A percentile compares a stretch with the other conserved stretches of the same genome.
Conservation (phyloP, 164 flowering plant species). For the Annona cherimola region DNA sequence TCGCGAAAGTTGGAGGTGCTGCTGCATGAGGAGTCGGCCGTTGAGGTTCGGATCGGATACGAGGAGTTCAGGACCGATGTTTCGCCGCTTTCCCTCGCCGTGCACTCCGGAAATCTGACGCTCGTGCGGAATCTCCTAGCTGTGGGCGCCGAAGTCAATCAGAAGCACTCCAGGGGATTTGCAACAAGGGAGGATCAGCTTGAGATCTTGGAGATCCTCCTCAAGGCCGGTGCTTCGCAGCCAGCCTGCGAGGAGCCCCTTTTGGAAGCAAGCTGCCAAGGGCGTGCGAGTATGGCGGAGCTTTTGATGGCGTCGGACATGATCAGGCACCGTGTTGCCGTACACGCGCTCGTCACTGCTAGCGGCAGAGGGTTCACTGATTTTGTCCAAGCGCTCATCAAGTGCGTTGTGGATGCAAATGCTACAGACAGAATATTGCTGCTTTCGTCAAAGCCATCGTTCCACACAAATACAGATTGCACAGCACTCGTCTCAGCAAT, state of each 20-base stretch:
- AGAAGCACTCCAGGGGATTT: conserved; percentile 75
- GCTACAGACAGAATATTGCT: conserved; percentile 62
- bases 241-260: conserved; percentile 96
- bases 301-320: conserved; percentile 78
- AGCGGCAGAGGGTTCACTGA: conserved; percentile 81
- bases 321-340: conserved; percentile 67
- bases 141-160: conserved; percentile 85
- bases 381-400: conserved; percentile 65
- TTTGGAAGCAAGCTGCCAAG: conserved; percentile 76
- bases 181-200: conserved; percentile 82
- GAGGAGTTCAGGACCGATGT: conserved; percentile 90
- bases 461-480: conserved; percentile 77
- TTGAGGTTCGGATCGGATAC: conserved; percentile 52
- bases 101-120: conserved; percentile 57
- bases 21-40: conserved; percentile 49
- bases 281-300: conserved; percentile 50
- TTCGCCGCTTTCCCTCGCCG: conserved; percentile 75
- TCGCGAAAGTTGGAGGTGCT: conserved; percentile 55
- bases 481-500: conserved; percentile 47
- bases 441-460: conserved; percentile 69
- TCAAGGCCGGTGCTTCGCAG: conserved; percentile 88
- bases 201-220: conserved; percentile 69
- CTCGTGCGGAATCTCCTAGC: conserved; percentile 77
- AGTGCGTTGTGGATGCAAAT: conserved; percentile 78
- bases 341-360: conserved; percentile 84